Percentiles rank a stretch among this genome's conserved stretches.
These are phyloP conservation scores for Monosporascus sp. DNA, from an alignment of 2,329 filamentous ascomycete species.

Conservation along the genomic window DNA sequence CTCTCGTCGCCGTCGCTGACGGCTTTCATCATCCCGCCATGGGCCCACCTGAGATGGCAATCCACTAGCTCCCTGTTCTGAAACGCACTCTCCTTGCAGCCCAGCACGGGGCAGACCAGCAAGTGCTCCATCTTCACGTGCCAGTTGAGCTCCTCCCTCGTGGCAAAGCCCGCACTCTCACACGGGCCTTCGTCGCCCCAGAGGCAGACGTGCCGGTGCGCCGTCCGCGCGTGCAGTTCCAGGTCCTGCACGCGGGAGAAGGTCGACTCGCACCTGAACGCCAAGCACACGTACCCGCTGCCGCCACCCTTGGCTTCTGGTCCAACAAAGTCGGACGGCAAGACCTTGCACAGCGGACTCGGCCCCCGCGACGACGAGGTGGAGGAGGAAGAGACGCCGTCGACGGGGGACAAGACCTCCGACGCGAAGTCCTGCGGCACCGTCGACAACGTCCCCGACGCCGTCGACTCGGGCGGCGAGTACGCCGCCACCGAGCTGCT, in stretches of 20 bases:
- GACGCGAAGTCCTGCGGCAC: slow-evolving; percentile 12
- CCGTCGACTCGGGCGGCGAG: slow-evolving; percentile 10
- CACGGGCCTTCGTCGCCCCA: slow-evolving; percentile 32
- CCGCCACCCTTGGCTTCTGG: background rate
- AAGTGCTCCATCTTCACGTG: slow-evolving; percentile 40
- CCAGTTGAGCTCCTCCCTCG: slow-evolving; percentile 32
- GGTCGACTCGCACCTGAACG: background rate
- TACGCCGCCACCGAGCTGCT: slow-evolving; percentile 9
- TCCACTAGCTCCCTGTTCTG: slow-evolving; percentile 28
- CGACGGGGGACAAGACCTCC: background rate
- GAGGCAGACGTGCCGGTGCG: slow-evolving; percentile 30
- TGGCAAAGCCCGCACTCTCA: slow-evolving; percentile 28
- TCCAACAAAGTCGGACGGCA: background rate
- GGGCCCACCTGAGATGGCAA: slow-evolving; percentile 32
- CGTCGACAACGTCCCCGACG: slow-evolving; percentile 13
- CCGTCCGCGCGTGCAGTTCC: slow-evolving; percentile 18
- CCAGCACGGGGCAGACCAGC: slow-evolving; percentile 33
- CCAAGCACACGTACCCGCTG: background rate
- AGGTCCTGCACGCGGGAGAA: slow-evolving; percentile 3
- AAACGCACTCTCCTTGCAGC: slow-evolving; percentile 33
- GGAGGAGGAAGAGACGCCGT: background rate
- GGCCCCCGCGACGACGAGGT: slow-evolving; percentile 7
- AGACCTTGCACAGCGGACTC: slow-evolving; percentile 14
- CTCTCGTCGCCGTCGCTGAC: background rate
- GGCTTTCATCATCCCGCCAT: slow-evolving; percentile 15